Evolutionary conservation across 345 rosid genomes (phyloP), one percentile per base, ranked within the genome.

Genomic region (Eucalyptus lansdowneana): DNA sequence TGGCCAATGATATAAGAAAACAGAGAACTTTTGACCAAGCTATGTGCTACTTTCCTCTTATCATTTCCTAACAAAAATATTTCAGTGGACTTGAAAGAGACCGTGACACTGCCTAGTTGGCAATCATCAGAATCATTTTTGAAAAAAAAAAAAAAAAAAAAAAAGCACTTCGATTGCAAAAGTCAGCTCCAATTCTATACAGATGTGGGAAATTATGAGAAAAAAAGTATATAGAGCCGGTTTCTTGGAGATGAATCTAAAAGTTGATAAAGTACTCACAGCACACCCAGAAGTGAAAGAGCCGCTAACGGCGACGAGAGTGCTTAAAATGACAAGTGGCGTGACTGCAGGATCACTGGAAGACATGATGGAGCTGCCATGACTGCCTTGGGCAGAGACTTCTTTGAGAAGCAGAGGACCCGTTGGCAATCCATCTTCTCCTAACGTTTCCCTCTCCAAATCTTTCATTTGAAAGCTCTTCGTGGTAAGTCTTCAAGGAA

Each of bases 301-400:
- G 13, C 91, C 93, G 19, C 89, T 81, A 5, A 89, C 92, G 53
- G 96, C 94, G 16, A 95, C 92, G 27, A 94, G 88, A 56, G 97
- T 92, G 88, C 96, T 92, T 22, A 94, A 88, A 27, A 95, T 89
- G 67, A 93, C 89, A 13, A 88, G 69, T 40, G 92, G 88, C 37
- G 94, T 92, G 58, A 87, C 60, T 17, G 93, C 90, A 37, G 92
- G 53, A n/a, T 62, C 62, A 5, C 72, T 19, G 45, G 87, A 72
- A 22, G 34, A n/a, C 42, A 11, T 37, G 81, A 37, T 16, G 5
- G 27, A 40, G 29, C 13, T 49, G 72, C 89, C 60, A 16, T n/a
- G 2, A 37, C 25, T 47, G 83, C 34, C 86, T 49, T 21, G 7
- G 50, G 42, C 54, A 50, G 72, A 14, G 8, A 37, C 67, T 81